These are phyloP conservation scores for Plantago coronopus DNA, from an alignment of 305 asterid genomes.

Conservation along the genomic window DNA sequence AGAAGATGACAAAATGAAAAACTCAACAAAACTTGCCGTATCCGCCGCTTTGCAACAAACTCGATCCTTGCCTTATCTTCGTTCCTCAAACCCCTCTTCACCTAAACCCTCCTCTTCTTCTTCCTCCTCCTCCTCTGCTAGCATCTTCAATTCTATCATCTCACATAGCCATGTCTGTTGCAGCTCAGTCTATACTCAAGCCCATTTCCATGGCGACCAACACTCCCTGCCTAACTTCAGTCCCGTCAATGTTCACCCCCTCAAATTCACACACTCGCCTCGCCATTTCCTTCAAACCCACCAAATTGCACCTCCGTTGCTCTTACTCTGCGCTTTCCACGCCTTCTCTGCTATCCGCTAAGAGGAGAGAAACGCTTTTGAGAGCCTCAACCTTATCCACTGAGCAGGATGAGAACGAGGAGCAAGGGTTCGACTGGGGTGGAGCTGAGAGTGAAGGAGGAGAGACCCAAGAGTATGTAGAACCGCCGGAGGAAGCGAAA, in stretches of 20 bases:
- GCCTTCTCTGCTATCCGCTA: slow-evolving; percentile 18
- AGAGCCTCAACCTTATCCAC: slow-evolving; percentile 46
- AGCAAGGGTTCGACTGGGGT: slow-evolving; percentile 29
- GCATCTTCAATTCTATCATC: background rate
- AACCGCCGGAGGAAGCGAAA: slow-evolving; percentile 76
- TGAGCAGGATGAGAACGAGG: slow-evolving; percentile 43
- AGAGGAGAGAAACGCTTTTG: slow-evolving; percentile 28
- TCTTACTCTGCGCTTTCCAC: slow-evolving; percentile 22
- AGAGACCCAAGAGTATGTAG: slow-evolving; percentile 31
- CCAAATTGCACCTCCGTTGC: slow-evolving; percentile 26
- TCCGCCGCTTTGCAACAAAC: slow-evolving; percentile 29
- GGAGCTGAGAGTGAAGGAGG: slow-evolving; percentile 27
- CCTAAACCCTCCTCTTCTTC: slow-evolving; percentile 15
- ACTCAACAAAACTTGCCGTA: slow-evolving; percentile 5
- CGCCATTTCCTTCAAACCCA: slow-evolving; percentile 28
- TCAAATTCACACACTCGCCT: slow-evolving; percentile 25
- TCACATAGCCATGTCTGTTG: slow-evolving; percentile 27
- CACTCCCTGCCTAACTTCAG: slow-evolving; percentile 26
- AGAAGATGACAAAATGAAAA: background rate
- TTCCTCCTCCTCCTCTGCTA: background rate
- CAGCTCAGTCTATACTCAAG: slow-evolving; percentile 23
- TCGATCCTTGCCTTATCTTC: slow-evolving; percentile 19
- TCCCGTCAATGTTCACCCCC: slow-evolving; percentile 33
- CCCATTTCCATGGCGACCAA: slow-evolving; percentile 32
- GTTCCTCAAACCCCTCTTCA: slow-evolving; percentile 20